Evolutionary conservation across 768 basidiomycete genomes (phyloP).

Genomic region (Russula foetens): DNA sequence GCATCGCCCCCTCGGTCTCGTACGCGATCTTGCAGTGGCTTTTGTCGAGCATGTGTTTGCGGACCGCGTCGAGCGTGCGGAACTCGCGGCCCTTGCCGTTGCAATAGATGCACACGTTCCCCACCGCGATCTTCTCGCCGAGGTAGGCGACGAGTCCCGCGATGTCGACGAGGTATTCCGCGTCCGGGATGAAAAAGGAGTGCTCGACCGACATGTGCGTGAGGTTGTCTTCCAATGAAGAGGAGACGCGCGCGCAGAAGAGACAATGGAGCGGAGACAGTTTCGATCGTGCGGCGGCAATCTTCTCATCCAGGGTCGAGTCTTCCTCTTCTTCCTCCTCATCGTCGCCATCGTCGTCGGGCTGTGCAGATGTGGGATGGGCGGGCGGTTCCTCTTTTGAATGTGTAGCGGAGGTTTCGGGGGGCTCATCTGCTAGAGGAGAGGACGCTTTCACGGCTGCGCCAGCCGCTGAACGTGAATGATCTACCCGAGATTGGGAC

Average conservation of each 20-base stretch:
- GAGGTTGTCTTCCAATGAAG: conserved; percentile 56
- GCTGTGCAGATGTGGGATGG: conserved; percentile 20
- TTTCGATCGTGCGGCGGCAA: conserved; percentile 58
- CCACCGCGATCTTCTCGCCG: conserved; percentile 89
- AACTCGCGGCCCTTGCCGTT: conserved; percentile 77
- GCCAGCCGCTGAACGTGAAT: conserved; percentile 5
- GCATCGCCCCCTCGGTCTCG: conserved; percentile 66
- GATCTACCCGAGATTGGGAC: conserved; percentile 26
- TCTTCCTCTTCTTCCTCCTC: neutral
- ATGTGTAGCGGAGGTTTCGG: neutral
- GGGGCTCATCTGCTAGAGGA: conserved; percentile 1
- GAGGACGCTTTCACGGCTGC: neutral
- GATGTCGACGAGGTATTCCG: conserved; percentile 80
- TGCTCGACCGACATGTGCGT: conserved; percentile 82
- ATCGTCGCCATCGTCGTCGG: conserved; percentile 24
- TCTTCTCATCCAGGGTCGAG: conserved; percentile 62
- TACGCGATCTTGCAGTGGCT: conserved; percentile 95
- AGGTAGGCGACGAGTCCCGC: conserved; percentile 77
- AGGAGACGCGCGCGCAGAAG: conserved; percentile 59
- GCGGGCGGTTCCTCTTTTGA: neutral
- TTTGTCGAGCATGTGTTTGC: conserved; percentile 96
- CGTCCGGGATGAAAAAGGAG: conserved; percentile 95
- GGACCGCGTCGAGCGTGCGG: conserved; percentile 74
- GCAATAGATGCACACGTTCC: conserved; percentile 89
- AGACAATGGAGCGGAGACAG: conserved; percentile 67